Evolutionary conservation across 2,329 filamentous ascomycete genomes (phyloP), one percentile per base, ranked within the genome.

Genomic region (Calonectria ilicicola): DNA sequence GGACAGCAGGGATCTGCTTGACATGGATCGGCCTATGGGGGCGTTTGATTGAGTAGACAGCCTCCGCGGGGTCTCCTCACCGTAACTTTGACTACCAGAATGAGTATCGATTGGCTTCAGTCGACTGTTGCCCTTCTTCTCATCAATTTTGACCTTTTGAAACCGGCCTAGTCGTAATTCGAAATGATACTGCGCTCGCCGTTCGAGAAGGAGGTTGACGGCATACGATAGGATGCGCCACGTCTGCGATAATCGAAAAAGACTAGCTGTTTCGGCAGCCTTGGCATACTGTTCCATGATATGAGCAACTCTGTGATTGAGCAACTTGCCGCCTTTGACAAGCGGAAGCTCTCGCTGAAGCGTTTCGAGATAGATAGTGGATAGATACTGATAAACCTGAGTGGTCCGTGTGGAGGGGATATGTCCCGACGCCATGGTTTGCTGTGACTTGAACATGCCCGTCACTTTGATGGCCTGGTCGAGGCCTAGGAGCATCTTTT

Each of bases 201-300:
- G 85, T 19, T 83, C 84, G 2, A 93, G 84, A 1, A 93, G 83
- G 15, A 91, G 81, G 23, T 85, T 83, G 75, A 91, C 87, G 12
- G 88, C 88, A 77, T 89, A 92, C 0, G 88, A 87, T 23, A 93
- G 79, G 15, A 92, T 86, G 35, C 90, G 88, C 91, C 91, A 93
- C 1, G 90, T 91, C 78, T 93, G 91, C 6, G 91, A 90, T 0
- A 93, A 84, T 1, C 91, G 87, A 78, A 90, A 93, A 60, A 90
- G 85, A 38, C 87, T 87, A 23, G 89, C 87, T 3, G 83, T 84
- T 75, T 92, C 90, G 2, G 91, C 89, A n/a, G 89, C 87, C 27
- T 82, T 84, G 3, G 90, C 91, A 76, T 89, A 93, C 42, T 87
- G 83, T 73, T 91, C 89, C 72, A 92, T 83, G 10, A 91, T 90